Evolutionary conservation across 148 eudicot genomes (phyloP), one percentile per base, ranked within the genome.

Genomic region (Agrostemma githago): DNA sequence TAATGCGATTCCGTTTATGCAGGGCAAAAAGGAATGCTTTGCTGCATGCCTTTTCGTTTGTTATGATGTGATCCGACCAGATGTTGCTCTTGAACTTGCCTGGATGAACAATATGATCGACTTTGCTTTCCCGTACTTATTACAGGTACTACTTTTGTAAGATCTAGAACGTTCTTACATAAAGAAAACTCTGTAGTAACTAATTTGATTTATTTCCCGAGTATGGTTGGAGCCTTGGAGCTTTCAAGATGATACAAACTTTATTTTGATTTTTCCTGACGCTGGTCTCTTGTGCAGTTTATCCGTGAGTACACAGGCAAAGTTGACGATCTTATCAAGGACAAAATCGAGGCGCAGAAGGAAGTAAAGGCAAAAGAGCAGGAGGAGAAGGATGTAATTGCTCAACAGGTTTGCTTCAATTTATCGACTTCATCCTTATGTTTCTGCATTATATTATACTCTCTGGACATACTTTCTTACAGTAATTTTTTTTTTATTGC

Each of bases 81-180:
- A 95, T 83, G 97, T 95, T 71, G 98, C 92, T 44, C 91, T 95
- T 79, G 98, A 95, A 74, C 96, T 95, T 56, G 99, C 99, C 64
- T 95, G 99, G 99, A 88, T 95, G 88, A 95, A 95, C 84, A 95
- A 90, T 76, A 95, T 95, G 97, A 83, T 95, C 3, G 99, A 95
- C 81, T 95, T 95, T 62, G 99, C 99, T 72, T 89, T 95, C 94
- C 99, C 99, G 12, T 95, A 92, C 84, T 88, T 95, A 46, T 82
- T 95, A 71, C 99, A 95, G 99, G 99, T 95, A 65, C 80, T 58
- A 6, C 40, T 9, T 66, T 6, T 66, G 59, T 34, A 34, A 51
- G 8, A 67, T 34, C 71, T 67, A 9, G 56, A 10, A 42, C 26
- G 2, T 16, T 66, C 44, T 42, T 8, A 2, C 19, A 15, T 39